These are phyloP conservation scores for Sclerotinia glacialis DNA, from an alignment of 2,329 filamentous ascomycete genomes.

Conservation along the genomic window DNA sequence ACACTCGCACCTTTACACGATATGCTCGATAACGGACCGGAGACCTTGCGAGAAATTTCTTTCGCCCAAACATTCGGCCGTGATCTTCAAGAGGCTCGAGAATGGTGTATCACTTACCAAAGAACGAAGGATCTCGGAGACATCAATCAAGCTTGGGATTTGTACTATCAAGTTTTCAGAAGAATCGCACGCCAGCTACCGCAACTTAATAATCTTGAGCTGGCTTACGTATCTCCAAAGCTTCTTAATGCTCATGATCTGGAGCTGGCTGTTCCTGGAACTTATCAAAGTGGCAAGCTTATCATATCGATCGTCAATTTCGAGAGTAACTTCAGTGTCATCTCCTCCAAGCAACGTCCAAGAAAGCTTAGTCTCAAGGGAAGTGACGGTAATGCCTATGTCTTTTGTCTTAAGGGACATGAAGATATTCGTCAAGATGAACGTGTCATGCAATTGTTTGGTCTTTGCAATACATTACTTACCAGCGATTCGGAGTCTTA, in stretches of 20 bases:
- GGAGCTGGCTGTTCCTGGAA: slow-evolving; percentile 92
- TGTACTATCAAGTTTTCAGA: slow-evolving; percentile 98
- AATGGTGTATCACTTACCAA: slow-evolving; percentile 93
- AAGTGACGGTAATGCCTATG: slow-evolving; percentile 83
- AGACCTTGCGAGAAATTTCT: slow-evolving; percentile 92
- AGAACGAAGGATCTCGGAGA: slow-evolving; percentile 87
- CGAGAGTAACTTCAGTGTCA: slow-evolving; percentile 84
- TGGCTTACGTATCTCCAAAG: slow-evolving; percentile 96
- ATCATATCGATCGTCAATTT: slow-evolving; percentile 86
- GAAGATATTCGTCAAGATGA: slow-evolving; percentile 99
- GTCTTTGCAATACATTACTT: slow-evolving; percentile 92
- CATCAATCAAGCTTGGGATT: slow-evolving; percentile 96
- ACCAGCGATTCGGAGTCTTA: slow-evolving; percentile 93
- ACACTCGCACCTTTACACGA: slow-evolving; percentile 88
- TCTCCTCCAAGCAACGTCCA: slow-evolving; percentile 94
- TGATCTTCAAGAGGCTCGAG: slow-evolving; percentile 88
- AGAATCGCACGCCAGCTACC: slow-evolving; percentile 91
- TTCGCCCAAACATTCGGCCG: slow-evolving; percentile 97
- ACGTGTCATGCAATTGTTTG: slow-evolving; percentile 98
- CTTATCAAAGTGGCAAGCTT: slow-evolving; percentile 74
- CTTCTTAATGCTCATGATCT: slow-evolving; percentile 81
- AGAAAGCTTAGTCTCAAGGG: slow-evolving; percentile 84
- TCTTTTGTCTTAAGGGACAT: slow-evolving; percentile 94
- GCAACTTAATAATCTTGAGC: slow-evolving; percentile 85
- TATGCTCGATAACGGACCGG: slow-evolving; percentile 83